A percentile compares a stretch with the other conserved stretches of the same genome.
Conservation (phyloP, 306 rosid species). For the Sechiopsis laciniata region DNA sequence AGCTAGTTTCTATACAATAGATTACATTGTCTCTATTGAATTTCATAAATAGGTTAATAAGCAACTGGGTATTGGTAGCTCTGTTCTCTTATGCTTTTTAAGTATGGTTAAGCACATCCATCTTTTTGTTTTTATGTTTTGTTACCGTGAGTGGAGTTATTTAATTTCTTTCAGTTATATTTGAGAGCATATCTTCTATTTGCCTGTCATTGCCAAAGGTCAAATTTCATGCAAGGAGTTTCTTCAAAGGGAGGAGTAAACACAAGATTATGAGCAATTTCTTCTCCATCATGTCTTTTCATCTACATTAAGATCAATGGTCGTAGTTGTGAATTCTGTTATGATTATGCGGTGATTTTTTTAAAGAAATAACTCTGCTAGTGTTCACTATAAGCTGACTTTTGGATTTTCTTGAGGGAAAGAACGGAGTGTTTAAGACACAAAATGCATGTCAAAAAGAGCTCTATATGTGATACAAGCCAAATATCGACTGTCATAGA, state of each 20-base stretch:
- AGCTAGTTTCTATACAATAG: background rate
- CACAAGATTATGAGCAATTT: background rate
- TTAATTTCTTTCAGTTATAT: constrained; percentile 6
- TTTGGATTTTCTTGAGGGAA: background rate
- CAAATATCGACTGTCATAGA: too few species aligned
- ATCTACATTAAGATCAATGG: background rate
- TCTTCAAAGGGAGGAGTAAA: background rate
- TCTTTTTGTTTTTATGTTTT: background rate
- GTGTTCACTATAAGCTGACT: background rate
- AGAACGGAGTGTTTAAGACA: constrained; percentile 6
- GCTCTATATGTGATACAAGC: too few species aligned
- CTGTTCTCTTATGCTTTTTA: background rate
- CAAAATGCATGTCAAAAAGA: background rate
- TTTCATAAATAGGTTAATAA: background rate
- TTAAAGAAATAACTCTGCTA: background rate
- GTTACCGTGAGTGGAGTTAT: background rate
- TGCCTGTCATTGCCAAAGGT: constrained; percentile 4
- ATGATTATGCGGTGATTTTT: background rate
- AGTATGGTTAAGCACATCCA: background rate
- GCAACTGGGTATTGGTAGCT: background rate
- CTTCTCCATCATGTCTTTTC: background rate
- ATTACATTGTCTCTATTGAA: background rate
- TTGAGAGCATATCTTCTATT: background rate
- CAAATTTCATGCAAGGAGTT: background rate
- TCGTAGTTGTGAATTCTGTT: background rate